These are phyloP conservation scores for Batkoa obscura DNA, from an alignment of 371 early-diverging fungal genomes.

Conservation along the genomic window DNA sequence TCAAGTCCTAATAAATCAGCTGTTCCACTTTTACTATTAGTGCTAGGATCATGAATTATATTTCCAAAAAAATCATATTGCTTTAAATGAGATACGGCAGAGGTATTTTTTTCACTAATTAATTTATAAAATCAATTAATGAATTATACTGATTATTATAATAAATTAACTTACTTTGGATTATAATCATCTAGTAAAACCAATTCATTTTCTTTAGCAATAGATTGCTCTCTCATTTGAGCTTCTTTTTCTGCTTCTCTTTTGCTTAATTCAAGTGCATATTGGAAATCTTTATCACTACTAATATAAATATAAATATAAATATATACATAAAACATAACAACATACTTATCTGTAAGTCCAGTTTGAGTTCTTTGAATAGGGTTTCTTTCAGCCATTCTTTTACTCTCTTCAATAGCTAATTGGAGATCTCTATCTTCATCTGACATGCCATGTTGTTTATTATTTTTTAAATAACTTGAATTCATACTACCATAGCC, in stretches of 20 bases:
- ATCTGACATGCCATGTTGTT: constrained; percentile 20
- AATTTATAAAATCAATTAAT: no score
- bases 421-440: constrained; percentile 63
- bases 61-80: constrained; percentile 7
- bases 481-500: background rate
- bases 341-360: constrained; percentile 10
- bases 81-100: background rate
- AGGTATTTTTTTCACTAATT: background rate
- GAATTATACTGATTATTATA: background rate
- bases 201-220: constrained; percentile 11
- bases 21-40: background rate
- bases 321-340: background rate
- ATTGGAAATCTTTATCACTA: constrained; percentile 27
- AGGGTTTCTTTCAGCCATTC: constrained; percentile 30
- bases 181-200: constrained; percentile 5
- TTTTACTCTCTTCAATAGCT: constrained; percentile 71
- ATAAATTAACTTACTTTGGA: constrained; percentile 1
- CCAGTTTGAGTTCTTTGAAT: constrained; percentile 16
- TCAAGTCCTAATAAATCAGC: constrained; percentile 1
- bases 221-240: constrained; percentile 14
- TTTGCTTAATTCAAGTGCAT: constrained; percentile 36
- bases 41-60: constrained; percentile 3
- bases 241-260: constrained; percentile 34
- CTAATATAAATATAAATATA: constrained; percentile 6
- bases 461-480: background rate